Percentiles rank a stretch among this genome's conserved stretches.
phyloP scores from a whole-genome alignment of 768 basidiomycete species.

The Podaxis carcinomalis region DNA sequence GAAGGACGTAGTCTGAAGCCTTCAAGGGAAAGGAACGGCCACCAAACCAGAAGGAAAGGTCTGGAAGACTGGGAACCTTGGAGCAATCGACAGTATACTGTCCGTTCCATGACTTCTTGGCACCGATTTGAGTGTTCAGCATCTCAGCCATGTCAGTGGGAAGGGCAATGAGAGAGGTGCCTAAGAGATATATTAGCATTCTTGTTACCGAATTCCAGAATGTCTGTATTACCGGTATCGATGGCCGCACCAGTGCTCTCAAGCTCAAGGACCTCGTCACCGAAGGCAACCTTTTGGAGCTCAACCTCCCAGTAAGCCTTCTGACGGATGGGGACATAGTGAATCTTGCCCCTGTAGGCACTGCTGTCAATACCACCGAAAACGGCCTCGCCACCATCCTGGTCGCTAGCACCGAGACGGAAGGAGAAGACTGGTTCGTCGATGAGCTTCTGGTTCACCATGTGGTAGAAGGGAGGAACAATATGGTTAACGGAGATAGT shows the following conservation, averaged over 20 bases:
- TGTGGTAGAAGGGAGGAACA: constrained; percentile 89
- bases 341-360: constrained; percentile 77
- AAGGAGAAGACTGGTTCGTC: constrained; percentile 91
- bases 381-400: constrained; percentile 84
- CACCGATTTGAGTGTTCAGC: constrained; percentile 94
- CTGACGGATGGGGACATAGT: constrained; percentile 87
- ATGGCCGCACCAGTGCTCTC: constrained; percentile 94
- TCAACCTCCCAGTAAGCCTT: constrained; percentile 99
- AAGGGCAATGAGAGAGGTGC: constrained; percentile 90
- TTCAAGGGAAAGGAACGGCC: constrained; percentile 78
- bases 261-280: constrained; percentile 82
- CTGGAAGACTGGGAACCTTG: constrained; percentile 80
- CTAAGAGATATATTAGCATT: constrained; percentile 30
- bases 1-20: constrained; percentile 84
- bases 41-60: constrained; percentile 77
- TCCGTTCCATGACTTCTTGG: constrained; percentile 92
- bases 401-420: constrained; percentile 82
- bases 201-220: not conserved
- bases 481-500: constrained; percentile 94
- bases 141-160: constrained; percentile 96
- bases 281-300: constrained; percentile 81
- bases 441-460: constrained; percentile 79
- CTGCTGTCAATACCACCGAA: constrained; percentile 85
- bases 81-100: constrained; percentile 91
- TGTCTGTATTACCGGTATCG: constrained; percentile 59